Base-by-base conservation (phyloP, 345 rosid genomes). In the Gossypioides kirkii region DNA sequence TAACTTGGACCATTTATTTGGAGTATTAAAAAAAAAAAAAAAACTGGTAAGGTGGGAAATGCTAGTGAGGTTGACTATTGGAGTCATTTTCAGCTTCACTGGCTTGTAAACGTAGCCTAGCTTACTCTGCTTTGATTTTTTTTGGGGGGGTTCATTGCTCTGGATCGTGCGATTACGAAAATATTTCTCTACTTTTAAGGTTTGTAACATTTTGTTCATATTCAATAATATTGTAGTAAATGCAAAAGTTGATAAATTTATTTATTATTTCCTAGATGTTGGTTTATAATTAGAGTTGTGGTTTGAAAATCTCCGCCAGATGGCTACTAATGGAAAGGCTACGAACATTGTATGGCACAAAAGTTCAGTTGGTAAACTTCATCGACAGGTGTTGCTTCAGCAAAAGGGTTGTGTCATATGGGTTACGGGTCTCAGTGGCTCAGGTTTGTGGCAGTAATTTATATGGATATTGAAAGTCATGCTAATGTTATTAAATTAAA, bases 341-440 rank as follows among this genome's bases (percentile, higher is more conserved):
- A 82, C 84, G 49, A 89, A 91, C 82, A 86, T 91, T 42, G 79
- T 84, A 46, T 91, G 94, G 97, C 94, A 91, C 75, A 26, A 77
- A 61, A 80, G 84, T 80, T 83, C 93, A 8, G 83, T 91, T 54
- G 86, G 72, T 41, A 89, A 86, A 80, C 55, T 71, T 62, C 87
- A 84, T 28, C 87, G 97, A 59, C 83, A 89, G 71, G 76, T 80
- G 22, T 75, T 91, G 75, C 83, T 89, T 76, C 80, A 86, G 72
- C 97, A 91, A 73, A 91, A 86, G 53, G 97, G 94, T 23, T 91
- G 94, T 61, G 90, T 89, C 47, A 80, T 89, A 45, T 91, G 97
- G 97, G 81, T 89, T 69, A 91, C 93, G 2, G 94, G 97, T 69
- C 90, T 91, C 46, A 88, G 94, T 71, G 97, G 93, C 80, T 91